Base-by-base conservation (phyloP, 1,284 basidiomycete genomes). In the Melampsora medusae region DNA sequence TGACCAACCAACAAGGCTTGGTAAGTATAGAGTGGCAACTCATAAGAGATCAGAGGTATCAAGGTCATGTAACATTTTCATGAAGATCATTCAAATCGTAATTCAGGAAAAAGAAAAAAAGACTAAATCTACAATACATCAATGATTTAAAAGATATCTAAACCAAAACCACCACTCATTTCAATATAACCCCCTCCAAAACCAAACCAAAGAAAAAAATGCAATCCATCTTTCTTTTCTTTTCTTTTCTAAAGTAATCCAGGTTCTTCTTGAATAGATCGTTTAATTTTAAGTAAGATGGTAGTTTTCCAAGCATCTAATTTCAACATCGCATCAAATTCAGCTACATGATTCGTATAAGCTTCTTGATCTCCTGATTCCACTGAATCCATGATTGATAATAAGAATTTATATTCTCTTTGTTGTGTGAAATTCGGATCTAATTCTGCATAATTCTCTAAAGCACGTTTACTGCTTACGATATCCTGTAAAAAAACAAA, bases 261-360 rank as follows among this genome's bases (percentile, higher is more conserved):
- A 17, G 84, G 84, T 80, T 86, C 88, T 71, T 88, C 87, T 77
- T 90, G 87, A 77, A 97, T 88, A 35, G 86, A 85, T 82, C 87
- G 88, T 87, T 97, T 97, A 83, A 97, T 90, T 84, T 91, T 91
- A 80, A 97, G 85, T 80, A 98, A 83, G 69, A 97, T 90, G 48
- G 84, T 86, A 50, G 93, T 97, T 87, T 97, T 97, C 93, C 93
- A 97, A 84, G 91, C 91, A 84, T 97, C 94, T 81, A 97, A 84
- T 84, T 92, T 93, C 59, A 89, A 91, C 77, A 96, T 88, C 81
- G 92, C 89, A 83, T 96, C 93, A 82, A 89, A 97, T 67, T 80
- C 80, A 4, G 78, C 79, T 33, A 80, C 80, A 10, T 77, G 69
- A n/a, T 84, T 88, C 6, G 91, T 92, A 83, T 91, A 97, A 16